Evolutionary conservation across 129 eudicot genomes (phyloP).

Genomic region (Centella asiatica): DNA sequence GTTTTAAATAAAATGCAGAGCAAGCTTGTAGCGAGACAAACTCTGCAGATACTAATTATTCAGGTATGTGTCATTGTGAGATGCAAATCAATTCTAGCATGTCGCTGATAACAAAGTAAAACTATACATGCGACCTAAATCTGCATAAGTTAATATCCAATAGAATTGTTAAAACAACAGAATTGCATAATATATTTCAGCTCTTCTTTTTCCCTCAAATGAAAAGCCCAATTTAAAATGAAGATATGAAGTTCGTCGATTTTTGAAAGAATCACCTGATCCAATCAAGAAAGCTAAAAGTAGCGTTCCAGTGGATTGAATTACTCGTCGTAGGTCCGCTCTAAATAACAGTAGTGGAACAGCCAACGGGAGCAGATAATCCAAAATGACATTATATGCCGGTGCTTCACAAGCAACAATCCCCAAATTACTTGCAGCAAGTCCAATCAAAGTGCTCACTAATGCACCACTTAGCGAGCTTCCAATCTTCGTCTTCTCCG

Average conservation of each 20-base stretch:
- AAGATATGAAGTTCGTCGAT: not conserved
- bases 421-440: constrained; percentile 78
- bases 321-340: constrained; percentile 66
- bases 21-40: too few species aligned
- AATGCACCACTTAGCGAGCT: constrained; percentile 72
- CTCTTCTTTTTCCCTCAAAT: too few species aligned
- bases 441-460: constrained; percentile 66
- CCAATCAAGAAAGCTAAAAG: constrained; percentile 86
- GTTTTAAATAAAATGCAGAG: not conserved
- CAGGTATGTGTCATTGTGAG: not conserved
- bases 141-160: not conserved
- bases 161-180: too few species aligned
- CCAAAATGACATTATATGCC: constrained; percentile 55
- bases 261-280: constrained; percentile 41
- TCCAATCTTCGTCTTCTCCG: constrained; percentile 82
- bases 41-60: too few species aligned
- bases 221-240: too few species aligned
- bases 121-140: not conserved
- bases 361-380: constrained; percentile 62
- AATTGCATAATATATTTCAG: too few species aligned
- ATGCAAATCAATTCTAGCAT: not conserved
- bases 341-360: constrained; percentile 73
- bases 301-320: constrained; percentile 63
- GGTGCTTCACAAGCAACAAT: constrained; percentile 59
- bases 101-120: not conserved